phyloP scores from a whole-genome alignment of 225 moss, liverwort and hornwort genomes.

The Thuidium tamariscinum region DNA sequence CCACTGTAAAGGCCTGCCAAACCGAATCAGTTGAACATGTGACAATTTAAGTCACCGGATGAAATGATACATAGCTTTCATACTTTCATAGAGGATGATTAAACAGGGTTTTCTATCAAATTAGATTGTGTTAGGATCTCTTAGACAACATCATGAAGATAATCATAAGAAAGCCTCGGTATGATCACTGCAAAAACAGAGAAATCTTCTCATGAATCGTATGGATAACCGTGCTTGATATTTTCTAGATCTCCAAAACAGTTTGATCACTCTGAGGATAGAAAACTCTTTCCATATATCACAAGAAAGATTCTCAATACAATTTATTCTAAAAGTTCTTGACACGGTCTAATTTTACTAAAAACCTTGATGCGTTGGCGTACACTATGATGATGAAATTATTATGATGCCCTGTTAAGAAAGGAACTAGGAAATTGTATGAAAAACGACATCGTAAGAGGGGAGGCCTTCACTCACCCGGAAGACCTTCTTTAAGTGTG shows the following conservation, averaged over 20 bases:
- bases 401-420: not conserved
- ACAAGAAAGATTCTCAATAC: not conserved
- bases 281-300: not conserved
- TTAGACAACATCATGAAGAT: not conserved
- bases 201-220: not conserved
- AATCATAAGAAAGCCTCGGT: not conserved
- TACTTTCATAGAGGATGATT: not conserved
- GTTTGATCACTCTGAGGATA: not conserved
- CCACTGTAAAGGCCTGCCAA: conserved; percentile 83
- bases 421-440: not conserved
- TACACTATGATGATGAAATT: not conserved
- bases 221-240: not conserved
- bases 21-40: not conserved
- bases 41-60: not conserved
- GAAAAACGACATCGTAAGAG: not conserved
- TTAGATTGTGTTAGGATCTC: not conserved
- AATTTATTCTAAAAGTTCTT: not conserved
- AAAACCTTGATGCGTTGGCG: not conserved
- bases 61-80: not conserved
- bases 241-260: not conserved
- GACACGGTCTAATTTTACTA: not conserved
- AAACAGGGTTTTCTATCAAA: not conserved
- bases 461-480: conserved; percentile 25
- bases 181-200: not conserved
- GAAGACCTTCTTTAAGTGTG: conserved; percentile 57